Conservation (phyloP, 768 basidiomycete genomes). For the Rossbeevera mucosa region DNA sequence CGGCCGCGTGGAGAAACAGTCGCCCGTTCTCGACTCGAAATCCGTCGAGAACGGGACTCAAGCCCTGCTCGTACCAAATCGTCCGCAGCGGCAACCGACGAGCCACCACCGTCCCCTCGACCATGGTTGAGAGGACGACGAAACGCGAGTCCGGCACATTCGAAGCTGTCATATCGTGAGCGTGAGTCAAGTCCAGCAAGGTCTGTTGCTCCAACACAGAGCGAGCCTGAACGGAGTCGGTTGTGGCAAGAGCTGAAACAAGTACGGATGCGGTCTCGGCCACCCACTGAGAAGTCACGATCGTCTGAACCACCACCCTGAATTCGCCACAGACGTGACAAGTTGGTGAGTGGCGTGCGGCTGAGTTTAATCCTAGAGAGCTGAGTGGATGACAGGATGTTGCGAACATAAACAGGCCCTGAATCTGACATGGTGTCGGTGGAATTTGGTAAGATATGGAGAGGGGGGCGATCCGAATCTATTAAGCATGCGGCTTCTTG, state of each 20-base stretch:
- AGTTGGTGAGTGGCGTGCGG: slow-evolving; percentile 10
- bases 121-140: slow-evolving; percentile 36
- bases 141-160: slow-evolving; percentile 37
- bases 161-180: slow-evolving; percentile 27
- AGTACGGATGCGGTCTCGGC: slow-evolving; percentile 43
- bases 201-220: slow-evolving; percentile 28
- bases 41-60: slow-evolving; percentile 27
- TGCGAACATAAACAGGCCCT: slow-evolving; percentile 1
- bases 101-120: slow-evolving; percentile 25
- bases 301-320: slow-evolving; percentile 37
- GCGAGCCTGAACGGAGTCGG: slow-evolving; percentile 39
- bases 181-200: slow-evolving; percentile 22
- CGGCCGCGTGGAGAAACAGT: slow-evolving; percentile 26
- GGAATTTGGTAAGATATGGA: slow-evolving; percentile 3
- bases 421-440: slow-evolving; percentile 3
- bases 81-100: slow-evolving; percentile 21
- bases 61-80: slow-evolving; percentile 31
- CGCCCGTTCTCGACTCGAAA: slow-evolving; percentile 24
- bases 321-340: slow-evolving; percentile 17
- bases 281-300: slow-evolving; percentile 41
- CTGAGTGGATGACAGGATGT: slow-evolving; percentile 10
- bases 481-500: slow-evolving; percentile 13
- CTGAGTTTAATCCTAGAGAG: slow-evolving; percentile 7
- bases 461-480: slow-evolving; percentile 15
- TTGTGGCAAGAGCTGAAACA: slow-evolving; percentile 56